Evolutionary conservation across 768 basidiomycete genomes (phyloP).

Genomic region (Terana coerulea): DNA sequence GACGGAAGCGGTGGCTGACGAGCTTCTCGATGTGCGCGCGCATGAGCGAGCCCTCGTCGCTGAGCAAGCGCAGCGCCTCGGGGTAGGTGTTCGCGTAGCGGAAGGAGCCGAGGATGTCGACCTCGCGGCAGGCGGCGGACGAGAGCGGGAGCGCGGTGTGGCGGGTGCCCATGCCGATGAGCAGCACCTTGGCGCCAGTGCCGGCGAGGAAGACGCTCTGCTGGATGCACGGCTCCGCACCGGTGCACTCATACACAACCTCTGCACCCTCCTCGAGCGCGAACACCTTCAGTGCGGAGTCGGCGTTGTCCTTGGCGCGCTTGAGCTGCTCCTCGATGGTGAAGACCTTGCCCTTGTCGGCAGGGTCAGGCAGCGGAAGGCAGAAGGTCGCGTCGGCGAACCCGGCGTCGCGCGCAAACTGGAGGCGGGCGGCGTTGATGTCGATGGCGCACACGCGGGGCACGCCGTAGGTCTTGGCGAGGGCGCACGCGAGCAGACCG

Average conservation of each 20-base stretch:
- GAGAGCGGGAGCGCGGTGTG: constrained; percentile 81
- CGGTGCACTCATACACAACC: constrained; percentile 92
- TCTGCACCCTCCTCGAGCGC: constrained; percentile 72
- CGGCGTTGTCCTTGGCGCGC: constrained; percentile 55
- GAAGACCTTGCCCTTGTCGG: constrained; percentile 46
- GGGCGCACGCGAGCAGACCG: constrained; percentile 82
- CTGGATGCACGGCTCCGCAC: constrained; percentile 89
- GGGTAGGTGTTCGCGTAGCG: constrained; percentile 89
- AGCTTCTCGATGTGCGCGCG: constrained; percentile 66
- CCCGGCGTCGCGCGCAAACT: constrained; percentile 71
- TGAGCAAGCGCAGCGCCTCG: constrained; percentile 68
- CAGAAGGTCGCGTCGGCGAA: constrained; percentile 76
- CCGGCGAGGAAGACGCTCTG: constrained; percentile 85
- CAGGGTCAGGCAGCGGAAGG: constrained; percentile 46
- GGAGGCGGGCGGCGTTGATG: constrained; percentile 78
- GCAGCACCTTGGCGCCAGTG: constrained; percentile 86
- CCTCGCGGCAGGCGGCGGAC: constrained; percentile 79
- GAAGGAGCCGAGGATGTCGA: constrained; percentile 91
- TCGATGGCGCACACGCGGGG: constrained; percentile 74
- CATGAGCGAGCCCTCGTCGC: constrained; percentile 43
- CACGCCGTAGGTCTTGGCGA: constrained; percentile 71
- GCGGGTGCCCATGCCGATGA: constrained; percentile 93
- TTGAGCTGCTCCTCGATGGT: constrained; percentile 54
- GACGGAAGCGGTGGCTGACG: constrained; percentile 71
- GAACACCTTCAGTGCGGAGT: constrained; percentile 51